Evolutionary conservation across 768 basidiomycete species (phyloP), one percentile per base, ranked within the genome.

Genomic region (Leccinum imitatum): DNA sequence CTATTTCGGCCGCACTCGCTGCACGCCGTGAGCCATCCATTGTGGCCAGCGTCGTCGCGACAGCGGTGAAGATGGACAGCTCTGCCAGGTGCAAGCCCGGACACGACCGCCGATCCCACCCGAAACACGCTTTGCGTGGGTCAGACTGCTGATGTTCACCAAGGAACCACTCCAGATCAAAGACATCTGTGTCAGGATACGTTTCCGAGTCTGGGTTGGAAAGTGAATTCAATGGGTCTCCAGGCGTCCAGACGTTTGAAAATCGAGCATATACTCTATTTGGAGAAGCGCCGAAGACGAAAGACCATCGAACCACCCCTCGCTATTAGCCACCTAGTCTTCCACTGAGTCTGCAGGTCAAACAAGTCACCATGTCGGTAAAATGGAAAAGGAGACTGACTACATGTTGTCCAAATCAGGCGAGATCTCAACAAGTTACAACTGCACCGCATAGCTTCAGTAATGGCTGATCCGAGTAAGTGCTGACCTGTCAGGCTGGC

Each of bases 91-190:
- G 58, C 7, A 11, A n/a, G 52, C 66, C 56, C 0, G 58, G 56
- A 51, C 62, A 64, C 17, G 7, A 50, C 17, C 63, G 59, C 25
- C 62, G 60, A 37, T 57, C 63, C 48, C 33, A 62, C 23, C 66
- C 60, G 14, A 67, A 67, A 54, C 64, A 63, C 8, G n/a, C 52
- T 7, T 59, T 51, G 1, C 58, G 37, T 3, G 61, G 57, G 30
- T 63, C 59, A 1, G 17, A 31, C 11, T 68, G 55, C 6, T 44
- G 58, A 21, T 60, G 4, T 2, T 57, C 50, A 2, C 57, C 53
- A 4, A 63, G 55, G 47, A 63, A 67, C 27, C 65, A 47, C 47
- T 63, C 58, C 1, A 59, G 65, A 7, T 59, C 27, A 13, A 67
- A 67, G 1, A 56, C 47, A 0, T 62, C 27, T 30, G 66, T 66